A percentile compares a stretch with the other conserved stretches of the same genome.
Evolutionary conservation across 177 flowering plant species (phyloP).

Genomic region (Vitis hybrid): DNA sequence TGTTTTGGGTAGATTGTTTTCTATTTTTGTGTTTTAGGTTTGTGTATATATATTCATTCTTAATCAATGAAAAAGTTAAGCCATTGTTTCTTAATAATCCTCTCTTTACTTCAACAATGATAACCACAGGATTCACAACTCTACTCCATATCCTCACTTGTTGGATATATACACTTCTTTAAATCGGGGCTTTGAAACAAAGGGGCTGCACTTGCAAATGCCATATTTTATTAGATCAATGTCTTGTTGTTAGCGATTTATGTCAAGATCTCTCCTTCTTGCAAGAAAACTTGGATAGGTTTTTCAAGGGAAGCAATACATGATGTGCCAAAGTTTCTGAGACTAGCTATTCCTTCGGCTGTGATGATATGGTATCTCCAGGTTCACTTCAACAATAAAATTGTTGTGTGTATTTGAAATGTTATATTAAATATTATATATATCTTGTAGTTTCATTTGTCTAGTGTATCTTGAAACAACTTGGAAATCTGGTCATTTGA

Average conservation of each 20-base stretch:
- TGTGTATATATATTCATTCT: no score
- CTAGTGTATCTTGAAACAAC: conserved; percentile 1
- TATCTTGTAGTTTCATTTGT: neutral
- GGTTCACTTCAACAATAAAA: neutral
- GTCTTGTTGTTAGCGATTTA: conserved; percentile 13
- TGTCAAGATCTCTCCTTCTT: conserved; percentile 9
- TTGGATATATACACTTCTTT: conserved; percentile 20
- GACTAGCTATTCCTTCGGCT: conserved; percentile 16
- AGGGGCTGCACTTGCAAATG: conserved; percentile 20
- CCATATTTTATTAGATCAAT: conserved; percentile 16
- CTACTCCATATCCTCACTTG: conserved; percentile 13
- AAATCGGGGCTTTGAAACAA: conserved; percentile 18
- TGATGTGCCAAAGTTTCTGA: conserved; percentile 10
- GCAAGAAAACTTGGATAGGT: conserved; percentile 1
- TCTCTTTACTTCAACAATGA: neutral
- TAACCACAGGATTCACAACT: conserved; percentile 10
- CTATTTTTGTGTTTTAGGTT: no score
- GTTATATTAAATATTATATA: neutral
- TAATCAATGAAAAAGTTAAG: no score
- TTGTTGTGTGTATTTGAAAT: neutral
- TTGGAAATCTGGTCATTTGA: conserved; percentile 29
- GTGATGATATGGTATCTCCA: conserved; percentile 18
- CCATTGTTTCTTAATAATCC: no score
- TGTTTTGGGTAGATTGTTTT: no score
- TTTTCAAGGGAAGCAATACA: conserved; percentile 7